These are phyloP conservation scores for Sparassis latifolia DNA, from an alignment of 1,284 basidiomycete species.

Conservation along the genomic window DNA sequence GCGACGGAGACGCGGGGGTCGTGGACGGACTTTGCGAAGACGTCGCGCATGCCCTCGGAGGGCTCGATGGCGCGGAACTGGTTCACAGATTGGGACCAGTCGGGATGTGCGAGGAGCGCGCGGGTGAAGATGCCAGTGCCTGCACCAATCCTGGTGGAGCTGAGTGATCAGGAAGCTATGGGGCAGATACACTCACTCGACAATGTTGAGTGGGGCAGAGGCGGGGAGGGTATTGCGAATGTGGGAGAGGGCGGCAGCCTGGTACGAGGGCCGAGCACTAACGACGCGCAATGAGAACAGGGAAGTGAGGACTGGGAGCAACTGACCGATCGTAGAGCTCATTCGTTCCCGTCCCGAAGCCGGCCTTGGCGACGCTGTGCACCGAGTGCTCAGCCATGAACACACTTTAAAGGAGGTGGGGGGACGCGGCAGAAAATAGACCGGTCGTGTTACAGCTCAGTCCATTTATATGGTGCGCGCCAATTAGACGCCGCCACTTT, in stretches of 20 bases:
- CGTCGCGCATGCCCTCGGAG: conserved; percentile 63
- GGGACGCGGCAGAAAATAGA: too few relatives aligned
- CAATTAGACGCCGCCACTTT: too few relatives aligned
- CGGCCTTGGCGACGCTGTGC: conserved; percentile 53
- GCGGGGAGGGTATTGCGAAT: conserved; percentile 42
- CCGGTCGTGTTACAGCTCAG: too few relatives aligned
- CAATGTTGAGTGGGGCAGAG: conserved; percentile 47
- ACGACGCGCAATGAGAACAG: neutral
- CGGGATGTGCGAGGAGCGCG: conserved; percentile 57
- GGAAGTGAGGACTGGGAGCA: neutral
- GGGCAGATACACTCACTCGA: conserved; percentile 45
- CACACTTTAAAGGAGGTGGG: too few relatives aligned
- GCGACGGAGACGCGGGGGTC: conserved; percentile 44
- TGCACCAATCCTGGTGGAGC: conserved; percentile 46
- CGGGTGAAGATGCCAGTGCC: conserved; percentile 81
- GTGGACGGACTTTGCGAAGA: conserved; percentile 44
- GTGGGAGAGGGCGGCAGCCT: conserved; percentile 44
- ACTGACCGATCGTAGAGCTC: conserved; percentile 66
- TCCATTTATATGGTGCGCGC: too few relatives aligned
- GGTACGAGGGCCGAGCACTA: conserved; percentile 71
- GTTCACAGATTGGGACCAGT: conserved; percentile 43
- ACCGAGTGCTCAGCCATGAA: conserved; percentile 12
- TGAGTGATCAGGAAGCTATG: neutral
- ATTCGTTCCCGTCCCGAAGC: conserved; percentile 68
- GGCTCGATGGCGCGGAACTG: conserved; percentile 64